Conservation (phyloP, 768 basidiomycete genomes). For the Lentinula lateritia region DNA sequence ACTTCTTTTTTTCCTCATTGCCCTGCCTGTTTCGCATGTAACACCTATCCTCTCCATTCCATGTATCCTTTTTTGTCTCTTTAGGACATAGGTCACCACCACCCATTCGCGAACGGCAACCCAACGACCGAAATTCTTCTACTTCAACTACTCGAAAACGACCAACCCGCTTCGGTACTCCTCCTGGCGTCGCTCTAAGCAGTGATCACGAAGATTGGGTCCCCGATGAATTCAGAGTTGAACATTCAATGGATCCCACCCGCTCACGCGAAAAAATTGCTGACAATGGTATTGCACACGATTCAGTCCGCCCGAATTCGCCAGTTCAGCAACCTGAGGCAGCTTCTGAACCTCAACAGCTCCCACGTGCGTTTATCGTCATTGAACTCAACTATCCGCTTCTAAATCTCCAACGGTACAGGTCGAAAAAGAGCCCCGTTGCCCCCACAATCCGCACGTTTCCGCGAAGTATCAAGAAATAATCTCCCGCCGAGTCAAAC, state of each 20-base stretch:
- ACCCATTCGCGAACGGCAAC: constrained; percentile 24
- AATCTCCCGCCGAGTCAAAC: not conserved
- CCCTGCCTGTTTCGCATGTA: constrained; percentile 24
- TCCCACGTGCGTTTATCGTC: not conserved
- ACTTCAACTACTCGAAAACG: not conserved
- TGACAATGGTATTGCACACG: not conserved
- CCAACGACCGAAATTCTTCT: constrained; percentile 12
- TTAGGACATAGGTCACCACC: constrained; percentile 46
- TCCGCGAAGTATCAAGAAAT: constrained; percentile 20
- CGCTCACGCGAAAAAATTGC: not conserved
- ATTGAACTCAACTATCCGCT: not conserved
- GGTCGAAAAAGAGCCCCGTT: constrained; percentile 37
- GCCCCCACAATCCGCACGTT: constrained; percentile 37
- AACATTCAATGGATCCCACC: not conserved
- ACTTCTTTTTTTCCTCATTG: constrained; percentile 27
- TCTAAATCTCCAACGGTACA: constrained; percentile 13
- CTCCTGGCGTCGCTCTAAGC: not conserved
- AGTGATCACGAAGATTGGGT: constrained; percentile 5
- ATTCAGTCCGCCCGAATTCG: not conserved
- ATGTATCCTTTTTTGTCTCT: constrained; percentile 15
- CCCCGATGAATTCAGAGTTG: constrained; percentile 4
- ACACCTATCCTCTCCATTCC: constrained; percentile 26
- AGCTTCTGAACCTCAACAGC: not conserved
- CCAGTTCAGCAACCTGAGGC: not conserved
- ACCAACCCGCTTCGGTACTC: constrained; percentile 2